phyloP scores from a whole-genome alignment of 208 protist species.

The Trichomonas tenax region DNA sequence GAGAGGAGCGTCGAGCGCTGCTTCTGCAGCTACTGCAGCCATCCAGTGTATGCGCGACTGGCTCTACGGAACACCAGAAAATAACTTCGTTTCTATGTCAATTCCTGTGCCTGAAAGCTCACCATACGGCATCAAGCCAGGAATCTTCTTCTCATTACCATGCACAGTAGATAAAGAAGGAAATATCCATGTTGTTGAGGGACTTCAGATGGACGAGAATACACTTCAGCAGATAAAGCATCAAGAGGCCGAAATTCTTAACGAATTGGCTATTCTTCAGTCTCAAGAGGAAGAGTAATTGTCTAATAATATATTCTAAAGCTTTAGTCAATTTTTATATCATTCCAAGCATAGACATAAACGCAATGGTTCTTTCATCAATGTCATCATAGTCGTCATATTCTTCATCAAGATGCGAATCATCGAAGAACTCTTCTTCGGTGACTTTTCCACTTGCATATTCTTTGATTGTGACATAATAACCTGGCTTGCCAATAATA shows the following conservation, averaged over 20 bases:
- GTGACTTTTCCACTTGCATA: too few relatives aligned
- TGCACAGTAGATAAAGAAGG: not conserved
- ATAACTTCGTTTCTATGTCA: slow-evolving; percentile 64
- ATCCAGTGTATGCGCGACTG: slow-evolving; percentile 53
- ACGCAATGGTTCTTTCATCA: too few relatives aligned
- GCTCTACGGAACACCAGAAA: slow-evolving; percentile 44
- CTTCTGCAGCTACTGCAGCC: slow-evolving; percentile 66
- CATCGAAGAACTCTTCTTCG: too few relatives aligned
- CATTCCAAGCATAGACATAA: too few relatives aligned
- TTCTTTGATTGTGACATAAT: too few relatives aligned
- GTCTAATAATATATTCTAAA: not conserved
- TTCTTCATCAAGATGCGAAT: too few relatives aligned
- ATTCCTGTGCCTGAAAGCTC: not conserved
- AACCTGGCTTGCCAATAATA: too few relatives aligned
- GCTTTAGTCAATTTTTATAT: not conserved
- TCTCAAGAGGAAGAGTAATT: not conserved
- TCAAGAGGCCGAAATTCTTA: not conserved
- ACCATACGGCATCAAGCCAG: not conserved
- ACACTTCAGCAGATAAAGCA: not conserved
- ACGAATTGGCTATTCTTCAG: not conserved
- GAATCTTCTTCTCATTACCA: not conserved
- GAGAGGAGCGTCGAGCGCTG: slow-evolving; percentile 60
- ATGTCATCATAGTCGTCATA: too few relatives aligned
- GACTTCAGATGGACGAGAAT: not conserved
- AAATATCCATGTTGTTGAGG: not conserved